A percentile compares a stretch with the other conserved stretches of the same genome.
These are phyloP conservation scores for Kwoniella mangroviensis DNA, from an alignment of 768 basidiomycete genomes.

Conservation along the genomic window DNA sequence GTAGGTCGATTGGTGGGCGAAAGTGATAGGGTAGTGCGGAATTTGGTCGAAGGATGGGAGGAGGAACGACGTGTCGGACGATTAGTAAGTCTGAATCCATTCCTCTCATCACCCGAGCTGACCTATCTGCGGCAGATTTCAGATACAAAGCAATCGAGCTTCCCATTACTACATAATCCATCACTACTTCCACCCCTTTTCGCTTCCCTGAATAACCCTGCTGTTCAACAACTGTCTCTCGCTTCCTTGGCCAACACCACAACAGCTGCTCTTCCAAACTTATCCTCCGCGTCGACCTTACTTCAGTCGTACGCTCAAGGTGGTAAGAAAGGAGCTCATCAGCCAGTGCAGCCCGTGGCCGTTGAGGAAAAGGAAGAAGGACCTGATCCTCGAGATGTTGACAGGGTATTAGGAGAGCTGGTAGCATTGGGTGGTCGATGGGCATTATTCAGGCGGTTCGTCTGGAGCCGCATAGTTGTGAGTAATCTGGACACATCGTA, in stretches of 20 bases:
- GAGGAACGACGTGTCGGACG: constrained; percentile 83
- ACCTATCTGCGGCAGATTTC: constrained; percentile 51
- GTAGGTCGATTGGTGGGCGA: constrained; percentile 75
- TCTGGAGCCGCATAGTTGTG: constrained; percentile 74
- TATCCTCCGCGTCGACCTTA: constrained; percentile 48
- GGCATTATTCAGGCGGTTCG: constrained; percentile 86
- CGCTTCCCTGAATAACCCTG: constrained; percentile 40
- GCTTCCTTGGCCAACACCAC: constrained; percentile 43
- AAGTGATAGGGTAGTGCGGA: constrained; percentile 79
- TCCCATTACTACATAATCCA: constrained; percentile 50
- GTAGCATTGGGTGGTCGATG: constrained; percentile 90
- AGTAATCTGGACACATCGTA: constrained; percentile 23
- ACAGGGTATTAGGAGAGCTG: constrained; percentile 83
- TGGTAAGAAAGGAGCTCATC: constrained; percentile 25
- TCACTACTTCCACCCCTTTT: constrained; percentile 43
- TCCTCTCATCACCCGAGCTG: neutral
- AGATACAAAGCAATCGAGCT: constrained; percentile 55
- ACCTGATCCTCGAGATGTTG: constrained; percentile 86
- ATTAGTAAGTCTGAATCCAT: constrained; percentile 37
- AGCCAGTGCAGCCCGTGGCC: constrained; percentile 21
- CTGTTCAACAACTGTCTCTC: constrained; percentile 36
- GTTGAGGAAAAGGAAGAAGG: constrained; percentile 56
- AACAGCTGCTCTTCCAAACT: constrained; percentile 45
- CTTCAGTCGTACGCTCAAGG: constrained; percentile 54
- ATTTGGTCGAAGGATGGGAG: constrained; percentile 81